Base-by-base conservation (phyloP, 305 asterid genomes). In the Plantago coronopus region DNA sequence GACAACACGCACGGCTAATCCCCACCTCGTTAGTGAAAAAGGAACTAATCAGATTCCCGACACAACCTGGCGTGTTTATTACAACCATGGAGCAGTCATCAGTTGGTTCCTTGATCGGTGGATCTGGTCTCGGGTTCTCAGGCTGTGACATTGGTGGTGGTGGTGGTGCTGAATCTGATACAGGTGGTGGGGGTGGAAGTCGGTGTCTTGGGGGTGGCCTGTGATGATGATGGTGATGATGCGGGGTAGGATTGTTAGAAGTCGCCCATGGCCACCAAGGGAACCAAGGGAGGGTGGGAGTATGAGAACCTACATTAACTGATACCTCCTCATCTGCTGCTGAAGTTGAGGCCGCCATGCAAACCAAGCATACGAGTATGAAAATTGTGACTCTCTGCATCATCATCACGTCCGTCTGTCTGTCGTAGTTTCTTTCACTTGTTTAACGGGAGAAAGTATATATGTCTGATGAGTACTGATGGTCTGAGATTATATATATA, bases 51-150 rank as follows among this genome's bases (percentile, higher is more conserved):
- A 71, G 63, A 17, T 64, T 59, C 6, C 64, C 20, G 2, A 16
- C 9, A 61, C 72, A 71, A 0, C 67, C 77, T 1, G 50, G 65
- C 44, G 42, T 58, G 21, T 50, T 48, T 25, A 72, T 60, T 46
- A 67, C 22, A 29, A 65, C 67, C 17, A 25, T 63, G 14, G 63
- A 43, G 72, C 78, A 74, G 25, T 60, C 71, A 9, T 34, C 44
- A 2, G 34, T 27, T 27, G 34, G 34, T 2, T 25, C 5, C 34
- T 27, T 27, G 34, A 5, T 27, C 34, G 34, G 34, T 4, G 34
- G 34, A 3, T 27, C 34, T 27, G 34, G 34, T 27, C 34, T 27
- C 0, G 34, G 34, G 7, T 8, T 27, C 7, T 27, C 43, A 11
- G 70, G 57, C 14, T 60, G 19, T 3, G 14, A 10, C 15, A 18